Evolutionary conservation across 768 basidiomycete species (phyloP).

Genomic region (Panellus pusillus): DNA sequence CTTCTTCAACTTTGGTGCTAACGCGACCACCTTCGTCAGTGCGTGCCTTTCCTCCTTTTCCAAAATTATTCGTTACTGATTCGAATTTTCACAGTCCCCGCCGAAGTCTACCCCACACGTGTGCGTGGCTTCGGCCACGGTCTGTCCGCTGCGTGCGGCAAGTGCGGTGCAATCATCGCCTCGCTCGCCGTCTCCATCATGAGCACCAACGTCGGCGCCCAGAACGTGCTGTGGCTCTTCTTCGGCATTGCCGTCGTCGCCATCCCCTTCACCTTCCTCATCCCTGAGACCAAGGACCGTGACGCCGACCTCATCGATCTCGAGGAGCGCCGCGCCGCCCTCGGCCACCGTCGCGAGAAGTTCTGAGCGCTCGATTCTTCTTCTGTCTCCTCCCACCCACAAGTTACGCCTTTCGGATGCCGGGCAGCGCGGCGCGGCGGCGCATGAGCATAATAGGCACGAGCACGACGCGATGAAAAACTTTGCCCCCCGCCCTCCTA

Average conservation of each 20-base stretch:
- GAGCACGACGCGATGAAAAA: too few species aligned
- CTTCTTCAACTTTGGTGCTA: conserved; percentile 84
- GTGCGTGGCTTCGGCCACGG: conserved; percentile 77
- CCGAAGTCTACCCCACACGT: conserved; percentile 79
- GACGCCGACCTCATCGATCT: conserved; percentile 43
- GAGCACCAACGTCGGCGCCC: conserved; percentile 48
- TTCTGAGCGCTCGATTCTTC: too few species aligned
- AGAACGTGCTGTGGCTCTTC: conserved; percentile 59
- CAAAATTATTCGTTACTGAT: background rate
- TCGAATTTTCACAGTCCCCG: conserved; percentile 37
- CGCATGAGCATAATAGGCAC: too few species aligned
- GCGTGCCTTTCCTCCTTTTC: conserved; percentile 38
- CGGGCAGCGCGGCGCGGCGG: too few species aligned
- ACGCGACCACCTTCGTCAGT: conserved; percentile 24
- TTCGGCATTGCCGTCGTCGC: conserved; percentile 50
- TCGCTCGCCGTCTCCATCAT: conserved; percentile 59
- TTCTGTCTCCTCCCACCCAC: too few species aligned
- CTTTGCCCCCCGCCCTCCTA: too few species aligned
- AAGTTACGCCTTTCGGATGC: too few species aligned
- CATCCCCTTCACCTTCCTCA: conserved; percentile 43
- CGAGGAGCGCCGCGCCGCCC: background rate
- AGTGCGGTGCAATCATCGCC: conserved; percentile 58
- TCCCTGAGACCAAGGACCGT: conserved; percentile 52
- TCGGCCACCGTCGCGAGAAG: too few species aligned
- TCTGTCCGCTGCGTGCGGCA: conserved; percentile 70